phyloP scores from a whole-genome alignment of 768 basidiomycete species.

The Ephemerocybe angulata region DNA sequence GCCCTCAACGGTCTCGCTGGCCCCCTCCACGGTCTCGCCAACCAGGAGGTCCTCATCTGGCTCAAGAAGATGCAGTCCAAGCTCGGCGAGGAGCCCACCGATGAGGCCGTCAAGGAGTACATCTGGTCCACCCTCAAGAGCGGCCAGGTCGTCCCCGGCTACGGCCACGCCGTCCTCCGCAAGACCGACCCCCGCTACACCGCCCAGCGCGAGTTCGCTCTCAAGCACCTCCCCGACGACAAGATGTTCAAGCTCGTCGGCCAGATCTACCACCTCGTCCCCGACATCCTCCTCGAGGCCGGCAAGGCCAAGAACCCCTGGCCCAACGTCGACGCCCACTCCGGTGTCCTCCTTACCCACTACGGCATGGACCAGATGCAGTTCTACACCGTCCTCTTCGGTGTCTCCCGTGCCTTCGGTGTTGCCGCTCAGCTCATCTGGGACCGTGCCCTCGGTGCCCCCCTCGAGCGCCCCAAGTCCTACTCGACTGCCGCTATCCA shows the following conservation, averaged over 20 bases:
- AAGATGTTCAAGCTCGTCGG: constrained; percentile 93
- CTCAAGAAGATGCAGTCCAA: constrained; percentile 87
- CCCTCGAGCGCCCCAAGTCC: constrained; percentile 89
- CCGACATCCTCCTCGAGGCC: constrained; percentile 86
- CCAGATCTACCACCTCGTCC: constrained; percentile 84
- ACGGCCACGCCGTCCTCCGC: constrained; percentile 81
- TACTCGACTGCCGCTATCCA: constrained; percentile 79
- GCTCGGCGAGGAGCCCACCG: constrained; percentile 81
- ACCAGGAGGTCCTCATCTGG: constrained; percentile 97
- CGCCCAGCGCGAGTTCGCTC: constrained; percentile 86
- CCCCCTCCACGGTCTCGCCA: constrained; percentile 93
- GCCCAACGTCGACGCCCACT: constrained; percentile 98
- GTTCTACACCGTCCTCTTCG: constrained; percentile 97
- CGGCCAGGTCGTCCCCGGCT: constrained; percentile 93
- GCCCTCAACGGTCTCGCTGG: constrained; percentile 95
- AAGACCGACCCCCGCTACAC: constrained; percentile 93
- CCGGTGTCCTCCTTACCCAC: constrained; percentile 81
- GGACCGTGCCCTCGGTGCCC: constrained; percentile 91
- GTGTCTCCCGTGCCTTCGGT: constrained; percentile 92
- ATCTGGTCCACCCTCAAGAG: constrained; percentile 92
- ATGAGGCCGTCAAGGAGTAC: constrained; percentile 89
- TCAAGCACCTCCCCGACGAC: constrained; percentile 81
- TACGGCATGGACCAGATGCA: constrained; percentile 89
- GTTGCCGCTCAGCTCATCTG: constrained; percentile 87
- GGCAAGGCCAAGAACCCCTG: constrained; percentile 93